Evolutionary conservation across 768 basidiomycete species (phyloP), one percentile per base, ranked within the genome.

Genomic region (Favolaschia claudopus): DNA sequence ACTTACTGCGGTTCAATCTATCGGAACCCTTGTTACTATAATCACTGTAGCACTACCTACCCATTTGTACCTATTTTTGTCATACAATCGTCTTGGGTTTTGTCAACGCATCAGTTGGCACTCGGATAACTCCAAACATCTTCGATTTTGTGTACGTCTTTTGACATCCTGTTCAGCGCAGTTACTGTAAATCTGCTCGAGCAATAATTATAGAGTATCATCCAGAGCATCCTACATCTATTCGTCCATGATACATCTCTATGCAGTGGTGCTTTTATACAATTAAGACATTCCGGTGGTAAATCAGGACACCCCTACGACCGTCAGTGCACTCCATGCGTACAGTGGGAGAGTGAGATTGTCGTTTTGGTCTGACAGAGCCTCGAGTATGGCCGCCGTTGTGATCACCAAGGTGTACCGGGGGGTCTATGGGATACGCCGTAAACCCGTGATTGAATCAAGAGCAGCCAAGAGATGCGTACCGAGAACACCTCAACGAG

Each of bases 271-370:
- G n/a, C n/a, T n/a, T 10, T 13, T 25, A 28, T 45, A 19, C 14
- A 45, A 19, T 19, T n/a, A 32, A 13, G 5, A 32, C 9, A 47
- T 47, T 19, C 6, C 3, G 5, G 10, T 28, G 27, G 31, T 3
- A 17, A 10, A 25, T 45, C 42, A 40, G 22, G 54, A 76, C 36
- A 78, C 72, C 46, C 70, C 72, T 31, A 82, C 78, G 46, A 95
- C 74, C 29, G 89, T 88, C 31, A 95, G 78, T 76, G 94, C 80
- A 70, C 92, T 91, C 95, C 95, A 99, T 79, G 96, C 88, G 73
- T 91, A 99, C 74, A 99, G 76, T n/a, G 97, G 96, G 61, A 99
- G 79, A 37, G 93, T 94, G 64, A 99, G 80, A 75, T 99, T 99
- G 76, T 99, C 97, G 75, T 99, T 99, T 76, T 99, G 97, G 70